Base-by-base conservation (phyloP, 345 rosid species). In the Rhizophora apiculata region DNA sequence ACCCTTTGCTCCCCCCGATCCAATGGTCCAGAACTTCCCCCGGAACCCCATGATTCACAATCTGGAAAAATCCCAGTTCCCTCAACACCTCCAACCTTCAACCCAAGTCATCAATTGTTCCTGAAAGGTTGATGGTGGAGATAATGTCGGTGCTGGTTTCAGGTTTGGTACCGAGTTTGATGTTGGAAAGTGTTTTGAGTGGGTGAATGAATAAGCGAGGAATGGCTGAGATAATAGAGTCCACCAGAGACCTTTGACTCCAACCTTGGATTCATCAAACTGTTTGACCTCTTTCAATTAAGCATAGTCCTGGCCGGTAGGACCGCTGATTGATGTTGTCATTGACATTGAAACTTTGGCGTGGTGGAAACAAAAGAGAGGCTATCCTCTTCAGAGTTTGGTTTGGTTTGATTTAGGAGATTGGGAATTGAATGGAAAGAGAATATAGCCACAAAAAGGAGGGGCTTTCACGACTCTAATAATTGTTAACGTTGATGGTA, bases 151-250 rank as follows among this genome's bases (percentile, higher is more conserved):
- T 18, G 29, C 29, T 4, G 8, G 2, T 34, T 29, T 6, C 29
- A 32, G 46, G 1, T 0, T 19, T 7, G 27, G 22, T 8, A 6
- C 39, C 55, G 59, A 39, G 64, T 61, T 70, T 78, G 60, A 82
- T 72, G 36, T 32, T 72, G 52, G 87, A 62, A 0, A 83, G 74
- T 15, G 73, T 64, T 18, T 82, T 73, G 0, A 77, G 67, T 8
- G 86, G 83, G 81, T 85, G 89, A 39, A 80, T 21, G 72, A 83
- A 85, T 73, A 79, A 56, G 59, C 70, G 76, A 8, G 89, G 87
- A 55, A 85, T 80, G 31, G 85, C 5, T 22, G 81, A 68, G 72
- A 83, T 26, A 62, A 85, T 87, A 0, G 82, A 69, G 75, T 83
- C 87, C 8, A 82, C 65, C 6, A 82, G 76, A 21, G 76, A 21